Percentiles rank a stretch among this genome's conserved stretches.
These are phyloP conservation scores for Rhizophagus prolifer DNA, from an alignment of 192 early-diverging fungal species.

Conservation along the genomic window DNA sequence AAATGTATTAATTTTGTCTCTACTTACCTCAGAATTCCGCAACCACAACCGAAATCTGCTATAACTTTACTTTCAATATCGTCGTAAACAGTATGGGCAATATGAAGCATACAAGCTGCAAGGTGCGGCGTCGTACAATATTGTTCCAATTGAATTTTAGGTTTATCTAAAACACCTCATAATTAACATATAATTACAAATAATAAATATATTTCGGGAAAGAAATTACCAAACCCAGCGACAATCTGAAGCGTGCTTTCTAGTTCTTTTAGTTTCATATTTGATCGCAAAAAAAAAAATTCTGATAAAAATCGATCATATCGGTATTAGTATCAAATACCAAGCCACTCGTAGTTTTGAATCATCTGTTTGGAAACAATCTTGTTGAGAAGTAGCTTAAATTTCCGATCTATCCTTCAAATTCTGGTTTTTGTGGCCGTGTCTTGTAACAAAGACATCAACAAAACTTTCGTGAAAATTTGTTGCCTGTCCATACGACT, in stretches of 20 bases:
- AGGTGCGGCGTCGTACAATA: constrained; percentile 77
- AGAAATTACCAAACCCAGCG: constrained; percentile 52
- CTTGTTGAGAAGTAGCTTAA: too few species aligned
- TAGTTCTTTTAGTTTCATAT: constrained; percentile 73
- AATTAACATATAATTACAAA: background rate
- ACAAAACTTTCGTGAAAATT: too few species aligned
- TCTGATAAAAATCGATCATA: too few species aligned
- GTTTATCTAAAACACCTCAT: constrained; percentile 39
- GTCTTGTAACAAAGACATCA: too few species aligned
- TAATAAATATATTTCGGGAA: background rate
- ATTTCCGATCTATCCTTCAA: too few species aligned
- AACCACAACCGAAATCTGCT: constrained; percentile 77
- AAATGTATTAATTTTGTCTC: constrained; percentile 26
- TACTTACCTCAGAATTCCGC: constrained; percentile 65
- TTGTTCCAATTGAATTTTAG: constrained; percentile 77
- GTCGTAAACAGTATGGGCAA: constrained; percentile 66
- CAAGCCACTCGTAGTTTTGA: too few species aligned
- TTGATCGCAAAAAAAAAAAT: background rate
- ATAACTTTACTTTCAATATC: constrained; percentile 73
- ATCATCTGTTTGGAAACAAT: too few species aligned
- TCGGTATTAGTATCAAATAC: too few species aligned
- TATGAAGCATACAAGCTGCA: constrained; percentile 74
- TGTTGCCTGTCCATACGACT: too few species aligned
- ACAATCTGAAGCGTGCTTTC: constrained; percentile 66
- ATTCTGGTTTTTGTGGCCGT: too few species aligned